Evolutionary conservation across 2,329 filamentous ascomycete genomes (phyloP), one percentile per base, ranked within the genome.

Genomic region (Epichloe typhina): DNA sequence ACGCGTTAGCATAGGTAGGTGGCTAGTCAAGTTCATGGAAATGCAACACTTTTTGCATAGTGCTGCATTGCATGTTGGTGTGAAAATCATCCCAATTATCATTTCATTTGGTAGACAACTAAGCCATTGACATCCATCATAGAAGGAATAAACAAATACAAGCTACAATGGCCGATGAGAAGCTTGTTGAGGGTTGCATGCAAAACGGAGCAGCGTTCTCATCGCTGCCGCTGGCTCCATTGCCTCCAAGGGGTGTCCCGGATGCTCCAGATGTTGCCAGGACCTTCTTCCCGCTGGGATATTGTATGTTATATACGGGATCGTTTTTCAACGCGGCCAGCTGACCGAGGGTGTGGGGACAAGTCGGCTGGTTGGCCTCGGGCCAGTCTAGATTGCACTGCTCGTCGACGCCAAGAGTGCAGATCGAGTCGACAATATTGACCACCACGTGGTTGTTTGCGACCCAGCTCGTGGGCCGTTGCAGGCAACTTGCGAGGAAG

Each of bases 351-450:
- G 59, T 62, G 57, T 72, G 66, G 0, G 64, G 53, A 56, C 73
- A 76, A 2, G 59, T 60, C 1, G 73, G 62, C 60, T 75, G 72
- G 58, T 76, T 76, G 47, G 61, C 61, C 12, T 53, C 56, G 0
- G 68, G 68, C 62, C 68, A 71, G 50, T 74, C 65, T 26, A 75
- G 59, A 2, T 62, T 59, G 61, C 74, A 77, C 41, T 55, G 54
- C 62, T 77, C 74, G 53, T 76, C 68, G 46, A 63, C 59, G 17
- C 74, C 74, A 21, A 68, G 55, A 1, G 68, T 69, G 58, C 74
- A 77, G 33, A 72, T 59, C 0, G 70, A 54, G 55, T 78, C 76
- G 51, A 66, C 61, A 44, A 78, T 74, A 59, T 80, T 79, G 61
- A 70, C 76, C 13, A 76, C 60, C 1, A 67, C 65, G 57, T 72